Evolutionary conservation across 2,329 filamentous ascomycete species (phyloP).

Genomic region (Arachnomyces sp.): DNA sequence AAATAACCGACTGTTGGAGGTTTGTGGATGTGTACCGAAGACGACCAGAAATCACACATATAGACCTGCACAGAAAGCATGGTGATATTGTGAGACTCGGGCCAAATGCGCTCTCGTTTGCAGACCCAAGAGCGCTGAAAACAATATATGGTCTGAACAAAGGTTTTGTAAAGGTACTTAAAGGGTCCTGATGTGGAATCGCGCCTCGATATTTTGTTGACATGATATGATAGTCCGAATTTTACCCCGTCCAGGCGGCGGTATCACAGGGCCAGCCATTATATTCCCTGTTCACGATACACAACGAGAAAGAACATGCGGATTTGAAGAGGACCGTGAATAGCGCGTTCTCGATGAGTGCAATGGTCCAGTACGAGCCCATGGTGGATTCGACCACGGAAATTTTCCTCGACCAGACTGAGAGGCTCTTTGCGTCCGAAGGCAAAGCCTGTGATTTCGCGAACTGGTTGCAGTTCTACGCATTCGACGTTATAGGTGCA

Average conservation of each 20-base stretch:
- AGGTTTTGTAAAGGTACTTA: conserved; percentile 63
- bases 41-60: conserved; percentile 60
- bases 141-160: conserved; percentile 79
- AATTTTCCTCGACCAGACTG: conserved; percentile 60
- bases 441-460: conserved; percentile 16
- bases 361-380: conserved; percentile 70
- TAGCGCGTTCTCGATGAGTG: conserved; percentile 68
- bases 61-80: conserved; percentile 60
- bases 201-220: too few species aligned
- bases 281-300: conserved; percentile 66
- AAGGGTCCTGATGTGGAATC: too few species aligned
- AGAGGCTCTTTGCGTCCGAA: conserved; percentile 43
- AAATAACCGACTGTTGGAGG: conserved; percentile 65
- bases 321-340: conserved; percentile 69
- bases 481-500: conserved; percentile 73
- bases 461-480: conserved; percentile 68
- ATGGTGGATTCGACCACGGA: conserved; percentile 69
- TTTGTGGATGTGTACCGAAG: conserved; percentile 60
- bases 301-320: conserved; percentile 63
- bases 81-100: conserved; percentile 69
- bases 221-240: conserved; percentile 53
- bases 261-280: conserved; percentile 61
- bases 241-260: conserved; percentile 72
- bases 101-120: conserved; percentile 66
- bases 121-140: conserved; percentile 65